Conservation (phyloP, 192 early-diverging fungal genomes). For the Mortierella claussenii region DNA sequence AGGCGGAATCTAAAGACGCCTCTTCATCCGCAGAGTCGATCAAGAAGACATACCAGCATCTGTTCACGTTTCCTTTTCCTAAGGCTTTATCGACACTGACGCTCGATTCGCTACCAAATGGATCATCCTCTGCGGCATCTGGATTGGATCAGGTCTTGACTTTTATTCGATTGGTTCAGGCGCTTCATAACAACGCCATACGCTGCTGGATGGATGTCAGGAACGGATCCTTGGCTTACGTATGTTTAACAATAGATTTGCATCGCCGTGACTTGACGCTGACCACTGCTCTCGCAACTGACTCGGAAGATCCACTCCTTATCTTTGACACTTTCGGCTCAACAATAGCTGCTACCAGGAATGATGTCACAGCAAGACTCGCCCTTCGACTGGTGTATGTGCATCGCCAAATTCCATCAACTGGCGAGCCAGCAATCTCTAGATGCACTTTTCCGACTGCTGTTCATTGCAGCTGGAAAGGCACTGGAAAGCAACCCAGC, state of each 20-base stretch:
- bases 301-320: no score
- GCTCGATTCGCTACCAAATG: not conserved
- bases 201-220: constrained; percentile 58
- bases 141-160: constrained; percentile 22
- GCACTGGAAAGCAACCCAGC: constrained; percentile 7
- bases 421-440: constrained; percentile 43
- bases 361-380: constrained; percentile 51
- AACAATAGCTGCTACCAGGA: constrained; percentile 54
- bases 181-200: constrained; percentile 56
- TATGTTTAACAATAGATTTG: no score
- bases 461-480: constrained; percentile 52
- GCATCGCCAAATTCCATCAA: constrained; percentile 27
- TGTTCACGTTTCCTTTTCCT: constrained; percentile 33
- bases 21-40: constrained; percentile 13
- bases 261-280: no score
- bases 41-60: constrained; percentile 27
- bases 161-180: constrained; percentile 47
- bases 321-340: not conserved
- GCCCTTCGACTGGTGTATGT: constrained; percentile 56
- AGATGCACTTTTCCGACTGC: constrained; percentile 53
- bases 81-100: not conserved
- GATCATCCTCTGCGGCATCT: not conserved
- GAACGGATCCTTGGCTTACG: constrained; percentile 52
- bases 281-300: no score
- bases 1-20: not conserved